Percentiles rank a stretch among this genome's conserved stretches.
Evolutionary conservation across 257 asterid genomes (phyloP).

Genomic region (Marsdenia floribunda): DNA sequence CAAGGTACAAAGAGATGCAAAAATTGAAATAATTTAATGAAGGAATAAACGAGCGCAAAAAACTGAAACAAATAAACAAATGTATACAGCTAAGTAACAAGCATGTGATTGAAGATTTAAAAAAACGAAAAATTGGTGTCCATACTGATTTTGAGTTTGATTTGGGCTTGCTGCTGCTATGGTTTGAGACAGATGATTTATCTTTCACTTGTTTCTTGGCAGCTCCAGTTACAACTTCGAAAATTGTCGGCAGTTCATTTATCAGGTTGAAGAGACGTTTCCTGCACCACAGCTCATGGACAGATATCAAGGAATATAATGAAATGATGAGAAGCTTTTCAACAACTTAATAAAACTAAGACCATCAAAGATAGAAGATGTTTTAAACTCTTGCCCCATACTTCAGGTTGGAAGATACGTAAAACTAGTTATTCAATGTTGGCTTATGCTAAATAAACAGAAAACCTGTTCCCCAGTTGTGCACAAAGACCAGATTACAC

Average conservation of each 20-base stretch:
- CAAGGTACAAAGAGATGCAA: not conserved
- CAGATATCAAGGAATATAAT: conserved; percentile 1
- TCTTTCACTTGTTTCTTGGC: conserved; percentile 57
- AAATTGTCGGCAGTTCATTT: conserved; percentile 73
- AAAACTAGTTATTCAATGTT: not conserved
- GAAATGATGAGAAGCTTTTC: not conserved
- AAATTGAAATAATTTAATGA: not conserved
- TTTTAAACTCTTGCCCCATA: not conserved
- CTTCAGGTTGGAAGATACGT: not conserved
- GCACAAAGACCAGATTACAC: not conserved
- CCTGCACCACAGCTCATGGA: conserved; percentile 39
- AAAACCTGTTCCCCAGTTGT: not conserved
- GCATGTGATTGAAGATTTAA: not conserved
- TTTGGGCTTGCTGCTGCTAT: conserved; percentile 38
- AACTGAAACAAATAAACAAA: not conserved
- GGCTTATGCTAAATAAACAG: not conserved
- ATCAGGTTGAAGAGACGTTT: conserved; percentile 71
- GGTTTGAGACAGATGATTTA: conserved; percentile 32
- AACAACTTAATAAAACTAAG: not conserved
- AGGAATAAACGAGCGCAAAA: not conserved
- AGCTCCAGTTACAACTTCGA: conserved; percentile 75
- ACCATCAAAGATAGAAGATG: not conserved
- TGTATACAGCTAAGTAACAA: not conserved
- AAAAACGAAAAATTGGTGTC: not conserved
- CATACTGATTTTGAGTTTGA: conserved; percentile 32